Base-by-base conservation (phyloP, 164 flowering plant genomes). In the Warburgia ugandensis region DNA sequence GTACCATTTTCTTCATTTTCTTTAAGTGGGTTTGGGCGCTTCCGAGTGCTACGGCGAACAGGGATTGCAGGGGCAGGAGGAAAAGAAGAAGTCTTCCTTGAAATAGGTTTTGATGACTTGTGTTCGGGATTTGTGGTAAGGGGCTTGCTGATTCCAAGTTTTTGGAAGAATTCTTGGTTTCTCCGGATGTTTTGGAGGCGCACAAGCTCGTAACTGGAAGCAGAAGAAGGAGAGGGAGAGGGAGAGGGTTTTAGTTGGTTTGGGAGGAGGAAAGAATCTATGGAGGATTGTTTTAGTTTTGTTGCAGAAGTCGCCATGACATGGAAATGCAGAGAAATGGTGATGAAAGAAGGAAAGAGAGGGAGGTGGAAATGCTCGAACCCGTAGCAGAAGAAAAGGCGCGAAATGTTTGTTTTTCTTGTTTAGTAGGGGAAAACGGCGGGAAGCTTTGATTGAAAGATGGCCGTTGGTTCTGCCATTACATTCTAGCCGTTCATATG, bases 21-120 rank as follows among this genome's bases (percentile, higher is more conserved):
- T 27, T 21, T 11, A 28, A 6, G 20, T 27, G 47, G 37, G 6
- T 21, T 31, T 12, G 57, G 16, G 23, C 37, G 37, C 17, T 53
- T 53, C 17, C 48, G 47, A 20, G 48, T 28, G 36, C 57, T 53
- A n/a, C 57, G 36, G 33, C 57, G 46, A 14, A 41, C 48, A 29
- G 56, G 57, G 25, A 41, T 19, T 8, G 57, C 11, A 4, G 25
- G 22, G 19, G 17, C 23, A 2, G 57, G 16, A 6, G n/a, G n/a
- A n/a, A n/a, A n/a, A n/a, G n/a, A n/a, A n/a, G n/a, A n/a, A n/a
- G n/a, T n/a, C n/a, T n/a, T n/a, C n/a, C n/a, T n/a, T n/a, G n/a
- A n/a, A n/a, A n/a, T 21, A 11, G 0, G 50, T 30, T 28, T 23
- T 46, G 31, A 8, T 3, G 55, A 22, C 11, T 52, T 52, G 2